A percentile compares a stretch with the other conserved stretches of the same genome.
Evolutionary conservation across 176 grass and related monocot species (phyloP).

Genomic region (Puya raimondii): DNA sequence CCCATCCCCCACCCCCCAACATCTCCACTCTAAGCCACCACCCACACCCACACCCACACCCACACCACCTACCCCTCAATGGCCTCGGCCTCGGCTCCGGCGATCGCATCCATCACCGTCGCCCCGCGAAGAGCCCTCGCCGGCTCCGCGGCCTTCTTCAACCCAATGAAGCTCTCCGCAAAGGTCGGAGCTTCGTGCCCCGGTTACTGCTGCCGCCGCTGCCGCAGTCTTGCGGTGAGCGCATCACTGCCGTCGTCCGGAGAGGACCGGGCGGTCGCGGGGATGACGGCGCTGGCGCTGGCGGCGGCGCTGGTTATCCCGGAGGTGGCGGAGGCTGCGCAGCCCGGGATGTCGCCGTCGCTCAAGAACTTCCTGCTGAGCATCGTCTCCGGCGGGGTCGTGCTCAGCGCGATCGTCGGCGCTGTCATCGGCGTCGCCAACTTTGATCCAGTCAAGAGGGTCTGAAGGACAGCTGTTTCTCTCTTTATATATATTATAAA

Average conservation of each 20-base stretch:
- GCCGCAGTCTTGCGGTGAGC: not conserved
- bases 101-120: conserved; percentile 20
- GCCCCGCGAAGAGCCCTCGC: conserved; percentile 16
- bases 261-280: conserved; percentile 27
- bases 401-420: conserved; percentile 35
- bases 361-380: conserved; percentile 70
- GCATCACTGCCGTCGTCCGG: conserved; percentile 20
- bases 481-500: no score
- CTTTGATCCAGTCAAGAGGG: conserved; percentile 62
- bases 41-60: not conserved
- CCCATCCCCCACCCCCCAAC: not conserved
- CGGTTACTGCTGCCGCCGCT: not conserved
- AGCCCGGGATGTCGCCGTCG: conserved; percentile 34
- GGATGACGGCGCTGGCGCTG: conserved; percentile 36
- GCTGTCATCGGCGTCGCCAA: conserved; percentile 63
- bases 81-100: conserved; percentile 31
- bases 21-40: not conserved
- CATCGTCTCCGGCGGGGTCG: conserved; percentile 58
- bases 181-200: not conserved
- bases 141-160: not conserved
- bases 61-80: conserved; percentile 1
- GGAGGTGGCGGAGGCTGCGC: conserved; percentile 43
- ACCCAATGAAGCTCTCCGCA: not conserved
- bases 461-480: conserved; percentile 7
- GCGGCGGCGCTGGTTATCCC: conserved; percentile 37